Evolutionary conservation across 129 eudicot species (phyloP).

Genomic region (Cynara cardunculus): DNA sequence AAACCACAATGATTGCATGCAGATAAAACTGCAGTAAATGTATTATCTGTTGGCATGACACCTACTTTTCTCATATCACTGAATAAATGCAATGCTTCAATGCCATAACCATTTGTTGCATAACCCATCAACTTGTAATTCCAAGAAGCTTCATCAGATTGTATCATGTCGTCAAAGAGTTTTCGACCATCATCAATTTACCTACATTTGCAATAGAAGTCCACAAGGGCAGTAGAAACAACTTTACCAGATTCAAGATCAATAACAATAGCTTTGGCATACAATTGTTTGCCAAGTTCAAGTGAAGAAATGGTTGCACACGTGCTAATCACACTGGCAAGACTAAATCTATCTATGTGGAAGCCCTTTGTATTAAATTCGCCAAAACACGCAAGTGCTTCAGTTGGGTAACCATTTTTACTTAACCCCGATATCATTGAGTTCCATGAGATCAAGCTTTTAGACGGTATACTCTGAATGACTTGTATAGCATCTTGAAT

Average conservation of each 20-base stretch:
- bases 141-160: conserved; percentile 71
- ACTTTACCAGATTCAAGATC: conserved; percentile 73
- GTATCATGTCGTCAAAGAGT: conserved; percentile 52
- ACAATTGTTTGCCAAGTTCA: conserved; percentile 77
- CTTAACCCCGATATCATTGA: conserved; percentile 77
- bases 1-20: conserved; percentile 96
- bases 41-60: conserved; percentile 52
- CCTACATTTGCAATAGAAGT: conserved; percentile 84
- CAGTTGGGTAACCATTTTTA: conserved; percentile 68
- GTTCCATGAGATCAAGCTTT: conserved; percentile 88
- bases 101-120: conserved; percentile 81
- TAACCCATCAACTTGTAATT: conserved; percentile 90
- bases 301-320: conserved; percentile 70
- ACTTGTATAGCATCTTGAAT: conserved; percentile 59
- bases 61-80: conserved; percentile 44
- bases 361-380: conserved; percentile 50
- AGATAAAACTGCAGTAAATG: conserved; percentile 72
- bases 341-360: conserved; percentile 50
- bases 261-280: conserved; percentile 49
- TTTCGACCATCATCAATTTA: conserved; percentile 45
- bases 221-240: too few relatives aligned
- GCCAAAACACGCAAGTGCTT: conserved; percentile 57
- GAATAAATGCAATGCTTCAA: conserved; percentile 63
- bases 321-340: conserved; percentile 71
- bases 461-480: conserved; percentile 44